Evolutionary conservation across 2,329 filamentous ascomycete genomes (phyloP).

Genomic region (Phaeosphaeriaceae sp.): DNA sequence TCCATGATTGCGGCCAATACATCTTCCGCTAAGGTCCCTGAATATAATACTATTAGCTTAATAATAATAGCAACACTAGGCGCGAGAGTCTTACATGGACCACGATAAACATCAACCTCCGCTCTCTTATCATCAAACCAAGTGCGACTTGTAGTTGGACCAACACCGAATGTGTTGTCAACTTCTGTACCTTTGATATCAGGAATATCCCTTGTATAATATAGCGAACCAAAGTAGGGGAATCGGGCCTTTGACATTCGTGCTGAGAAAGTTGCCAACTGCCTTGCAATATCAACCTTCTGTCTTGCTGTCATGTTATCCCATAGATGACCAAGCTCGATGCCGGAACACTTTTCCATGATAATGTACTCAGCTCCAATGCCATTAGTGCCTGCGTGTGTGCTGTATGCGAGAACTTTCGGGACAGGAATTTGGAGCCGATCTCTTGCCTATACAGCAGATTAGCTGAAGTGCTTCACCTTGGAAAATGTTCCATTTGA

Average conservation of each 20-base stretch:
- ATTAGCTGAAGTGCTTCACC: no score
- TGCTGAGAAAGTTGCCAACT: neutral
- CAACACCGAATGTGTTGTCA: conserved; percentile 5
- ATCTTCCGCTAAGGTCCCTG: conserved; percentile 20
- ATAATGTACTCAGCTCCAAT: conserved; percentile 8
- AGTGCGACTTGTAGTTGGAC: conserved; percentile 3
- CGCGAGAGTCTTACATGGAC: conserved; percentile 17
- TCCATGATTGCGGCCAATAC: conserved; percentile 29
- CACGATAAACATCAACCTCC: conserved; percentile 11
- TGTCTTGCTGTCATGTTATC: conserved; percentile 1
- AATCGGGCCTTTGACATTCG: neutral
- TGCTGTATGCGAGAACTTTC: neutral
- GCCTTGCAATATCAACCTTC: conserved; percentile 1
- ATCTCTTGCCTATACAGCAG: neutral
- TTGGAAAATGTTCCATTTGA: no score
- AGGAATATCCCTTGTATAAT: conserved; percentile 4
- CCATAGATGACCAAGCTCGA: conserved; percentile 5
- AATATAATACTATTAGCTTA: neutral
- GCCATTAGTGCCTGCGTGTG: neutral
- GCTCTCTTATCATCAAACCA: conserved; percentile 7
- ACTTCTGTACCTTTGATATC: neutral
- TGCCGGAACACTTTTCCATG: conserved; percentile 12
- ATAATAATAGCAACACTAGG: neutral
- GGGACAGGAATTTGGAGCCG: conserved; percentile 3
- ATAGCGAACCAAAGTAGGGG: conserved; percentile 1